Evolutionary conservation across 2,329 filamentous ascomycete genomes (phyloP).

Genomic region (Pseudogymnoascus sp.): DNA sequence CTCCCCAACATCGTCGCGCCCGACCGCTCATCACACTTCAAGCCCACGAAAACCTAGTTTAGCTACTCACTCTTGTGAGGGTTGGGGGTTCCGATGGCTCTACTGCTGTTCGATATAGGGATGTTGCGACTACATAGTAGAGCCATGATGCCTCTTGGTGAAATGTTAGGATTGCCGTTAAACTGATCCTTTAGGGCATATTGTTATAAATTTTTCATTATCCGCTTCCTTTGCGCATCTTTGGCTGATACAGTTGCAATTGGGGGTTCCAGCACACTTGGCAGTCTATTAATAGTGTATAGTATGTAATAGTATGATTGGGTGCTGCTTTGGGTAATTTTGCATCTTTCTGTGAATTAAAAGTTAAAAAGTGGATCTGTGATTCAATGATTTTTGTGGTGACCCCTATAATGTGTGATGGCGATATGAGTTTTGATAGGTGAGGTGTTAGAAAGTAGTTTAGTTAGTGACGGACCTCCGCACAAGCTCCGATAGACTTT

Average conservation of each 20-base stretch:
- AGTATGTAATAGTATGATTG: not conserved
- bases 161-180: not conserved
- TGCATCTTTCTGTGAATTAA: not conserved
- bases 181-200: not conserved
- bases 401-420: conserved; percentile 4
- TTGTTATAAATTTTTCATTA: not conserved
- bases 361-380: not conserved
- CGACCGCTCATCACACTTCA: not conserved
- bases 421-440: not conserved
- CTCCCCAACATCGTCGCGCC: not conserved
- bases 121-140: not conserved
- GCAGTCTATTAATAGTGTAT: not conserved
- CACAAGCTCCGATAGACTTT: conserved; percentile 6
- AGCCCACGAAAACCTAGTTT: not conserved
- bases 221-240: not conserved
- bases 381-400: conserved; percentile 3
- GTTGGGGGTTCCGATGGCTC: not conserved
- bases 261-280: not conserved
- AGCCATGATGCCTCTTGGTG: not conserved
- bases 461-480: not conserved
- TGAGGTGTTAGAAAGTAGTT: conserved; percentile 6
- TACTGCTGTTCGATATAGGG: not conserved
- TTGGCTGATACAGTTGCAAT: not conserved
- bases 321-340: not conserved
- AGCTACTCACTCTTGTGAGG: not conserved